Conservation (phyloP, 352 stramenopile genomes). For the Thalassiosira ordinaria region DNA sequence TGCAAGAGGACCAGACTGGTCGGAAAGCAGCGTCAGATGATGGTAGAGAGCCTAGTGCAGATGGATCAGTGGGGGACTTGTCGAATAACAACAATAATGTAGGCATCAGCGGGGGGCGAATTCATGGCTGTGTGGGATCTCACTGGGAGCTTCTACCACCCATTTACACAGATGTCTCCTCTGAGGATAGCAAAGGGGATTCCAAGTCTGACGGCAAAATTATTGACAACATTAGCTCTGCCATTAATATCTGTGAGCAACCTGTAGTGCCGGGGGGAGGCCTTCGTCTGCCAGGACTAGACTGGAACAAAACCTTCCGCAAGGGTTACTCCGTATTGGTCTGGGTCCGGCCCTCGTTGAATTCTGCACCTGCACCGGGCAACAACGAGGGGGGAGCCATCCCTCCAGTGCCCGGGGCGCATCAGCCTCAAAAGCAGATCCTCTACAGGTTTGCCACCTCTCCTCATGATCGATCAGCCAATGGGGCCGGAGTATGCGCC, state of each 20-base stretch:
- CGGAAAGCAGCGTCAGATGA: not conserved
- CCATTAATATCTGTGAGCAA: not conserved
- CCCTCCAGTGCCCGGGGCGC: not conserved
- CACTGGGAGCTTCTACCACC: slow-evolving; percentile 61
- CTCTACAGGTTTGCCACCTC: slow-evolving; percentile 75
- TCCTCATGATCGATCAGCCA: slow-evolving; percentile 42
- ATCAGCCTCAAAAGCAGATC: slow-evolving; percentile 43
- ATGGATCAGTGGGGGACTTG: slow-evolving; percentile 5
- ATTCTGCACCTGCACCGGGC: not conserved
- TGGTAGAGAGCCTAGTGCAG: not conserved
- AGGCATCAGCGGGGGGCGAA: not conserved
- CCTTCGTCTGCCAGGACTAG: slow-evolving; percentile 67
- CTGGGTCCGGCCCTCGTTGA: slow-evolving; percentile 76
- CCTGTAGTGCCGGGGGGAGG: slow-evolving; percentile 38
- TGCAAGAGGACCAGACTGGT: slow-evolving; percentile 39
- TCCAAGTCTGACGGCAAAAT: slow-evolving; percentile 5
- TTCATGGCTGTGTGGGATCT: slow-evolving; percentile 63
- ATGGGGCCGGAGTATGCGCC: slow-evolving; percentile 61
- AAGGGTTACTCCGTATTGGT: slow-evolving; percentile 83
- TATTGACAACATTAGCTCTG: not conserved
- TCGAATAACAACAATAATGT: not conserved
- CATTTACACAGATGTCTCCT: slow-evolving; percentile 8
- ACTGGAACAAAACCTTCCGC: slow-evolving; percentile 80
- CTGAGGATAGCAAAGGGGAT: not conserved
- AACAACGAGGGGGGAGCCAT: not conserved